These are phyloP conservation scores for Phymatotrichopsis omnivora DNA, from an alignment of 2,329 filamentous ascomycete genomes.

Conservation along the genomic window DNA sequence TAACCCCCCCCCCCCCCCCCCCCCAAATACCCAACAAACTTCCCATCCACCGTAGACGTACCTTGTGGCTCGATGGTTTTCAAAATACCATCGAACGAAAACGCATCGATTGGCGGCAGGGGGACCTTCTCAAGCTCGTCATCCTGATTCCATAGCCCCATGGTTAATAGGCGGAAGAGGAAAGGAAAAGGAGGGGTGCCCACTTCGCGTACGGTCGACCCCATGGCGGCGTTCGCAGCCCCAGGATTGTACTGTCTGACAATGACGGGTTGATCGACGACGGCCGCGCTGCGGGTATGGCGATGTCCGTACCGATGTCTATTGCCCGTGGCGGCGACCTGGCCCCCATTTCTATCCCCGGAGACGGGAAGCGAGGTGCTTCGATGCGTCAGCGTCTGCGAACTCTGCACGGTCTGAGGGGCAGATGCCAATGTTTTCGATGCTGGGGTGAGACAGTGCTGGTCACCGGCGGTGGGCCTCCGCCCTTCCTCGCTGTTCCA, in stretches of 20 bases:
- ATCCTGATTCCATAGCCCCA: conserved; percentile 19
- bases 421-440: conserved; percentile 10
- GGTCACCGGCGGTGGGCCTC: not conserved
- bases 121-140: conserved; percentile 28
- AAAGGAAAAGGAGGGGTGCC: conserved; percentile 5
- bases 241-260: conserved; percentile 28
- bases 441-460: conserved; percentile 8
- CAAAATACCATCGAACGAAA: conserved; percentile 31
- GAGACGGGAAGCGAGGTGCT: not conserved
- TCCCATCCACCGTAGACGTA: too few relatives aligned
- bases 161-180: conserved; percentile 7
- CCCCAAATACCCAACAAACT: too few relatives aligned
- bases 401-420: conserved; percentile 9
- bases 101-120: conserved; percentile 30
- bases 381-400: conserved; percentile 15
- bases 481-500: conserved; percentile 21
- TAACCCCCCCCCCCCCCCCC: too few relatives aligned
- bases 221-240: conserved; percentile 24
- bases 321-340: conserved; percentile 19
- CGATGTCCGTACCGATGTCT: conserved; percentile 29
- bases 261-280: conserved; percentile 27
- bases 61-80: conserved; percentile 31
- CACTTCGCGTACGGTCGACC: conserved; percentile 21
- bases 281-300: conserved; percentile 25
- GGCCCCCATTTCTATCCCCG: conserved; percentile 4